These are phyloP conservation scores for Penicillium sp. DNA, from an alignment of 2,329 filamentous ascomycete genomes.

Conservation along the genomic window DNA sequence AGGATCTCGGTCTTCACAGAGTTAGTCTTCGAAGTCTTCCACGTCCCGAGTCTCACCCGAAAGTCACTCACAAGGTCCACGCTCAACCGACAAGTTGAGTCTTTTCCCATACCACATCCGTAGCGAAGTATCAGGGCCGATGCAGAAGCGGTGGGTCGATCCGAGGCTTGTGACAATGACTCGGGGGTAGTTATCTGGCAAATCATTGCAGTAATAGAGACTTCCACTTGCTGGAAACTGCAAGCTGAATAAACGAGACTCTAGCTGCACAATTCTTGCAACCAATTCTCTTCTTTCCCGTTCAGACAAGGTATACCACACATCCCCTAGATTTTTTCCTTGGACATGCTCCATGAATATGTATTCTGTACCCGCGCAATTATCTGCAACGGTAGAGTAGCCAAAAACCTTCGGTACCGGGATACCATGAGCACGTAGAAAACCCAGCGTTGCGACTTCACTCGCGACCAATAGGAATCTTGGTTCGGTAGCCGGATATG, in stretches of 20 bases:
- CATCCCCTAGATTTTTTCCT: background rate
- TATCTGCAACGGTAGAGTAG: background rate
- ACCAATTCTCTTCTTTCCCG: background rate
- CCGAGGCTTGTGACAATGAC: background rate
- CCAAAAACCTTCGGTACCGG: background rate
- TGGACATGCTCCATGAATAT: background rate
- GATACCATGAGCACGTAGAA: background rate
- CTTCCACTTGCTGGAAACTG: background rate
- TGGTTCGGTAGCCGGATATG: background rate
- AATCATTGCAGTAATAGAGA: background rate
- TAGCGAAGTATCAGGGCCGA: background rate
- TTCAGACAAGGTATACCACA: background rate
- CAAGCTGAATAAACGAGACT: background rate
- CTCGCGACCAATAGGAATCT: background rate
- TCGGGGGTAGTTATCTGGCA: background rate
- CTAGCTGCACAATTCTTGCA: background rate
- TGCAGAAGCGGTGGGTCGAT: background rate
- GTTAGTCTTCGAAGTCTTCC: background rate
- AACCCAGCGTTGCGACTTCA: background rate
- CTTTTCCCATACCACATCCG: background rate
- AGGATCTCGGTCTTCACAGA: background rate
- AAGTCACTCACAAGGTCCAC: background rate
- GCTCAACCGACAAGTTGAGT: background rate
- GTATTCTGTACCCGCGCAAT: background rate
- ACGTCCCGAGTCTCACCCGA: background rate